These are phyloP conservation scores for Dictyostelium brefeldianum DNA, from an alignment of 78 protist genomes.

Conservation along the genomic window DNA sequence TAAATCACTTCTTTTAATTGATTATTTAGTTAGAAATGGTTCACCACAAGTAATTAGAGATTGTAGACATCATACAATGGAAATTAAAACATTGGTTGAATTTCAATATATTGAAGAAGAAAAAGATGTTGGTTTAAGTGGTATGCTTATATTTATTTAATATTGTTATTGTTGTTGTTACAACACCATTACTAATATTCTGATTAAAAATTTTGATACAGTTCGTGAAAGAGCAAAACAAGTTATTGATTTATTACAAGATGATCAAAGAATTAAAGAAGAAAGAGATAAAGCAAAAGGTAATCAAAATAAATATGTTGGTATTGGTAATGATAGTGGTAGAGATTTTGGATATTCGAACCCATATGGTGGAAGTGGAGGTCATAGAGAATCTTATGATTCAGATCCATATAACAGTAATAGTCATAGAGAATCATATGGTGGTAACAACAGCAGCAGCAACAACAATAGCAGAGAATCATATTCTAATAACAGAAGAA, in stretches of 20 bases:
- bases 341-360: conserved; percentile 15
- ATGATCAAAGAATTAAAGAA: conserved; percentile 75
- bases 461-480: conserved; percentile 40
- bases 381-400: conserved; percentile 23
- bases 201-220: neutral
- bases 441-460: conserved; percentile 1
- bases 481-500: conserved; percentile 9
- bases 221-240: conserved; percentile 84
- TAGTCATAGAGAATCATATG: conserved; percentile 34
- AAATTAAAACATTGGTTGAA: conserved; percentile 74
- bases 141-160: conserved; percentile 28
- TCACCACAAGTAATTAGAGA: conserved; percentile 83
- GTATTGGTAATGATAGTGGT: conserved; percentile 73
- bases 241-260: conserved; percentile 79
- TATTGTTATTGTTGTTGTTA: neutral
- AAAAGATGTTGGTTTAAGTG: conserved; percentile 86
- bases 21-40: conserved; percentile 82
- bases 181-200: no score
- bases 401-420: conserved; percentile 5
- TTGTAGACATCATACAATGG: conserved; percentile 83
- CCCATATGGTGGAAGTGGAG: conserved; percentile 29
- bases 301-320: conserved; percentile 83
- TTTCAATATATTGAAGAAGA: conserved; percentile 86
- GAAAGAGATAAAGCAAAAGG: conserved; percentile 81
- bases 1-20: conserved; percentile 79